Percentiles rank a stretch among this genome's conserved stretches.
phyloP scores from a whole-genome alignment of 73 alveolate species.

The Stentor coeruleus region DNA sequence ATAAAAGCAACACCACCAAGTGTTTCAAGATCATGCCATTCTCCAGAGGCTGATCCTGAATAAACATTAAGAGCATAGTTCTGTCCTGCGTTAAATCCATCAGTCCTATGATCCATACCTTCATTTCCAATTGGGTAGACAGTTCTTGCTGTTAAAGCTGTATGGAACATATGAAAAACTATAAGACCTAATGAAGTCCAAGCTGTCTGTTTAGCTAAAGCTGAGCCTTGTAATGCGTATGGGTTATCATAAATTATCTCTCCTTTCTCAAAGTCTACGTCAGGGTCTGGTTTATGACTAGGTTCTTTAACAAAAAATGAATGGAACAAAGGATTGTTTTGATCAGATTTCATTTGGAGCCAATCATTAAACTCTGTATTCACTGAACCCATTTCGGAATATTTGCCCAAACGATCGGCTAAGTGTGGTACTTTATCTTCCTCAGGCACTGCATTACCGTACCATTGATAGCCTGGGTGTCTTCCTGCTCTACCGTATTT shows the following conservation, averaged over 20 bases:
- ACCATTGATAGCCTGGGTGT: conserved; percentile 29
- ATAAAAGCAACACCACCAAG: conserved; percentile 15
- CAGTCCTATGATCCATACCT: conserved; percentile 7
- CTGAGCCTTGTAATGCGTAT: not conserved
- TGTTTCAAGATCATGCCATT: conserved; percentile 17
- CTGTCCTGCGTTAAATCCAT: not conserved
- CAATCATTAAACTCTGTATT: not conserved
- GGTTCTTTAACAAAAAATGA: not conserved
- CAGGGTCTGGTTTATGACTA: conserved; percentile 15
- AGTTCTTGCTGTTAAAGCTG: not conserved
- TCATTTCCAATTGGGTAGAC: conserved; percentile 23
- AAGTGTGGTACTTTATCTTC: conserved; percentile 24
- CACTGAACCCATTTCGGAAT: not conserved
- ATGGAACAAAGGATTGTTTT: not conserved
- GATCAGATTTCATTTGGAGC: conserved; percentile 23
- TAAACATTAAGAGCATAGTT: not conserved
- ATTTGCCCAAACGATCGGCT: conserved; percentile 29
- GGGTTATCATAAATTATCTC: conserved; percentile 21
- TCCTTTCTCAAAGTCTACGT: conserved; percentile 32
- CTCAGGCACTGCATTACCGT: conserved; percentile 22
- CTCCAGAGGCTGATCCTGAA: not conserved
- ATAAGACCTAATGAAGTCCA: not conserved
- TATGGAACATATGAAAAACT: not conserved
- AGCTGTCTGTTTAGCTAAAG: not conserved
- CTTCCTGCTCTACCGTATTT: conserved; percentile 30